Percentiles rank a stretch among this genome's conserved stretches.
Conservation (phyloP, 2,329 filamentous ascomycete species). For the Lachnellula arida region DNA sequence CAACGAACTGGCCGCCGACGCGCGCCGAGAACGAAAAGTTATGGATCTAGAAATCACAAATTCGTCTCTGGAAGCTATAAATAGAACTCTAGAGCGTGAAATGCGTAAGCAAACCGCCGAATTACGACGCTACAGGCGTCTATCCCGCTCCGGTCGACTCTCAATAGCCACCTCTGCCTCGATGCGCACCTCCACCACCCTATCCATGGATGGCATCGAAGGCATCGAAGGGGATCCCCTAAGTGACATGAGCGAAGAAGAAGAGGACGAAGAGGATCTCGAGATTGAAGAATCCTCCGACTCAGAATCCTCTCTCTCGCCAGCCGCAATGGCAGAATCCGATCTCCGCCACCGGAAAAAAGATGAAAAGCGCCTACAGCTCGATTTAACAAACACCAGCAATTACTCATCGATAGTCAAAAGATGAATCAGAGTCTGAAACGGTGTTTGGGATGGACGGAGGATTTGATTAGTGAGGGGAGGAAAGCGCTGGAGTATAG, state of each 20-base stretch:
- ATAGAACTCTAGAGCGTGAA: slow-evolving; percentile 85
- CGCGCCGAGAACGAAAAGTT: slow-evolving; percentile 87
- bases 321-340: slow-evolving; percentile 37
- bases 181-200: slow-evolving; percentile 40
- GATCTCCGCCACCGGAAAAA: slow-evolving; percentile 55
- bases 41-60: slow-evolving; percentile 96
- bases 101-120: slow-evolving; percentile 88
- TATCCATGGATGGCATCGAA: slow-evolving; percentile 38
- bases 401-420: slow-evolving; percentile 83
- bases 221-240: slow-evolving; percentile 33
- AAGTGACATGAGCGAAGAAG: slow-evolving; percentile 48
- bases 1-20: slow-evolving; percentile 79
- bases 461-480: slow-evolving; percentile 84
- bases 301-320: slow-evolving; percentile 39
- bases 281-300: slow-evolving; percentile 36
- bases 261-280: slow-evolving; percentile 41
- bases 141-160: slow-evolving; percentile 75
- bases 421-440: slow-evolving; percentile 95
- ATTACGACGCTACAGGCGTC: slow-evolving; percentile 75
- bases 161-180: slow-evolving; percentile 51
- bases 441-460: slow-evolving; percentile 82
- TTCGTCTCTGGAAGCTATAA: slow-evolving; percentile 90
- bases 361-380: slow-evolving; percentile 77
- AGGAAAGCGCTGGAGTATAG: slow-evolving; percentile 81
- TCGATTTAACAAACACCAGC: slow-evolving; percentile 85